Conservation (phyloP, 768 basidiomycete species). For the Obba rivulosa region DNA sequence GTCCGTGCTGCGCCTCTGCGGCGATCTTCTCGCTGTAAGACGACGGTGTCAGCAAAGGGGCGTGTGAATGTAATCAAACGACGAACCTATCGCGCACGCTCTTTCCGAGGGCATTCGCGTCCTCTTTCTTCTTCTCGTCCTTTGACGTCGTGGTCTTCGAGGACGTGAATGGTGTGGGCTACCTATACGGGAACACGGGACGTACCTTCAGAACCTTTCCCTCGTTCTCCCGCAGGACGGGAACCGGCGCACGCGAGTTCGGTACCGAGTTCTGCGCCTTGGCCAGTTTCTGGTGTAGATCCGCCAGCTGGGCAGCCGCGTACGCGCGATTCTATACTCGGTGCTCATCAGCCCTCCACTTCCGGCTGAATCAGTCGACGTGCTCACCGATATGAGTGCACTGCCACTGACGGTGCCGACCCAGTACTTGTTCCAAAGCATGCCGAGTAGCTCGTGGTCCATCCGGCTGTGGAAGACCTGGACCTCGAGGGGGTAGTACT, state of each 20-base stretch:
- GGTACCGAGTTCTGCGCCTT: constrained; percentile 59
- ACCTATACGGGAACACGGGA: neutral
- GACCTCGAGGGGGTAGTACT: constrained; percentile 92
- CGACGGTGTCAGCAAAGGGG: neutral
- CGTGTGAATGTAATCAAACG: too few species aligned
- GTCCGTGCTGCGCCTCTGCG: constrained; percentile 87
- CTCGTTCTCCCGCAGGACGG: constrained; percentile 44
- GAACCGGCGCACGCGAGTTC: constrained; percentile 53
- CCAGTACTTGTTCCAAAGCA: constrained; percentile 99
- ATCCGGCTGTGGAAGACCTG: constrained; percentile 91
- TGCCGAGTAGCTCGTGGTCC: constrained; percentile 81
- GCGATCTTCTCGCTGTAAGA: constrained; percentile 74
- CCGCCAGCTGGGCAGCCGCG: constrained; percentile 84
- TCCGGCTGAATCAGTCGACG: neutral
- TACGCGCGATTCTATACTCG: constrained; percentile 83
- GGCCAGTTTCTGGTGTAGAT: constrained; percentile 84
- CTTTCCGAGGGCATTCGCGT: constrained; percentile 73
- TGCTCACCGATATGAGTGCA: constrained; percentile 79
- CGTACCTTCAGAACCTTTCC: constrained; percentile 47
- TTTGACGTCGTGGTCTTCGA: constrained; percentile 15
- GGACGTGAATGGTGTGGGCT: neutral
- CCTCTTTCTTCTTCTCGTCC: constrained; percentile 81
- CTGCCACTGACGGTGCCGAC: constrained; percentile 94
- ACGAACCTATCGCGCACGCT: constrained; percentile 86
- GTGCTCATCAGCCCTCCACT: neutral